These are phyloP conservation scores for Paramecium octaurelia DNA, from an alignment of 73 alveolate species.

Conservation along the genomic window DNA sequence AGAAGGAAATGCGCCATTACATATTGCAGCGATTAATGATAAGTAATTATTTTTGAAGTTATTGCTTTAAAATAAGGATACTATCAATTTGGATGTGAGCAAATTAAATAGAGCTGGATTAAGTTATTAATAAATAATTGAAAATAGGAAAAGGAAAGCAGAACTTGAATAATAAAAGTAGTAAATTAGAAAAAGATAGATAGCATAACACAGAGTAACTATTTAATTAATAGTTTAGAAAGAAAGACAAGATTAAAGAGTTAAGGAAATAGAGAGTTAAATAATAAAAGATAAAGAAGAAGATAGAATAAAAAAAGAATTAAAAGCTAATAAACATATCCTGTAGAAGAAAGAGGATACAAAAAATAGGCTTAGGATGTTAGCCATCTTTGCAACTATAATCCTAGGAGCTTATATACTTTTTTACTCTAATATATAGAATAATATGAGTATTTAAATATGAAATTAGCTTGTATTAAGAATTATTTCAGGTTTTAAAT, in stretches of 20 bases:
- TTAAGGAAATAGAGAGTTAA: neutral
- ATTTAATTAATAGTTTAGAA: neutral
- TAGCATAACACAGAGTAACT: neutral
- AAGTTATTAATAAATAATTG: neutral
- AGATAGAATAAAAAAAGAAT: neutral
- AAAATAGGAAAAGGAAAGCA: neutral
- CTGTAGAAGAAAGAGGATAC: neutral
- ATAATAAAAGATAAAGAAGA: neutral
- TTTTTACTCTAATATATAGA: neutral
- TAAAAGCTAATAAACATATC: neutral
- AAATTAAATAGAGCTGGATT: neutral
- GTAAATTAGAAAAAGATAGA: neutral
- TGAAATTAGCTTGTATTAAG: neutral
- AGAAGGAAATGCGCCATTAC: neutral
- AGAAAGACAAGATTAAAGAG: neutral
- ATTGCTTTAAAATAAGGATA: neutral
- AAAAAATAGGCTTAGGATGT: neutral
- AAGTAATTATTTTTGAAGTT: neutral
- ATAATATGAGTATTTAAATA: neutral
- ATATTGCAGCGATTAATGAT: neutral
- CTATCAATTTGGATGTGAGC: neutral
- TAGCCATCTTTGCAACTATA: neutral
- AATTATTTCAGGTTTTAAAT: neutral
- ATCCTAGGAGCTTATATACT: neutral
- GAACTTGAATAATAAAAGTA: neutral